Conservation (phyloP, 2,329 filamentous ascomycete species). For the Daldinia eschscholtzii region DNA sequence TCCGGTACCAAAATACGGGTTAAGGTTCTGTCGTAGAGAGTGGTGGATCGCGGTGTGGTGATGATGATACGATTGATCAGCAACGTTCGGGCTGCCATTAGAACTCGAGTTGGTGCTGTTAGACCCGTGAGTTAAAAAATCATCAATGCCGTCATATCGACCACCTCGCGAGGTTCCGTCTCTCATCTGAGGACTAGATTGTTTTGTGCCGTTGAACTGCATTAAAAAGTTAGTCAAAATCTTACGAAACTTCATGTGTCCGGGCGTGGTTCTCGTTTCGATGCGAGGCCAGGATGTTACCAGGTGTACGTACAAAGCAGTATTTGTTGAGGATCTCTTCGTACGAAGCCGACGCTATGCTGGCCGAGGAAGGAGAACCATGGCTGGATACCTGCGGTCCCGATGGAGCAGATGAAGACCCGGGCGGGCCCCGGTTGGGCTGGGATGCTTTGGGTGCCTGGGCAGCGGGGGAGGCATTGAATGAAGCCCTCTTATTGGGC, state of each 20-base stretch:
- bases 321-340: conserved; percentile 98
- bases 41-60: conserved; percentile 58
- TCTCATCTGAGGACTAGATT: conserved; percentile 63
- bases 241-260: conserved; percentile 27
- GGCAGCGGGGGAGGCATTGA: conserved; percentile 40
- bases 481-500: conserved; percentile 57
- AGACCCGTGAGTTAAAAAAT: conserved; percentile 50
- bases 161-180: conserved; percentile 61
- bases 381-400: conserved; percentile 55
- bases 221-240: conserved; percentile 48
- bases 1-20: conserved; percentile 55
- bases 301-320: conserved; percentile 93
- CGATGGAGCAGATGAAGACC: conserved; percentile 13
- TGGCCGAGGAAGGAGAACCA: conserved; percentile 65
- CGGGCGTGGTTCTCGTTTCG: conserved; percentile 36
- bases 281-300: conserved; percentile 32
- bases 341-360: conserved; percentile 88
- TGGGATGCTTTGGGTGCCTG: conserved; percentile 7
- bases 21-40: conserved; percentile 55
- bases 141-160: conserved; percentile 60
- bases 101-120: conserved; percentile 56
- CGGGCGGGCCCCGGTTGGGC: conserved; percentile 10
- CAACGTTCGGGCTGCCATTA: conserved; percentile 56
- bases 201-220: conserved; percentile 72
- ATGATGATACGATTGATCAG: conserved; percentile 51